Evolutionary conservation across 192 early-diverging fungal species (phyloP), one percentile per base, ranked within the genome.

Genomic region (Coemansia sp.): DNA sequence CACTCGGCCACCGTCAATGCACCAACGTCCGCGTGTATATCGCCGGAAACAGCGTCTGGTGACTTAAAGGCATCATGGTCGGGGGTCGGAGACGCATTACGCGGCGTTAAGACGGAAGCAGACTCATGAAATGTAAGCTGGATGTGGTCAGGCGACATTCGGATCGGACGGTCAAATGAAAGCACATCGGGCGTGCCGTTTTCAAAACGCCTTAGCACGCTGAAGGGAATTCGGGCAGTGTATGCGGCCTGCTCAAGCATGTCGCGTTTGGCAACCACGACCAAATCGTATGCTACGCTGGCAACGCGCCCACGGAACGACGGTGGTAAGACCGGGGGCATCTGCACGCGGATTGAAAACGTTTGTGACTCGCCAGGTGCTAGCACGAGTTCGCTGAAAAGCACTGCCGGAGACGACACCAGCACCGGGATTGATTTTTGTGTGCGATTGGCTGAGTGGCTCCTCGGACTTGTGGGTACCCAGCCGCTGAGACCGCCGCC

Each of bases 341-440:
- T 59, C 31, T 71, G 71, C 14, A 82, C 64, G 8, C 51, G 57
- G 17, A 82, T 59, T n/a, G 74, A 74, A 30, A 72, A 82, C 22
- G 75, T 76, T 71, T 82, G 74, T 10, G 80, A 74, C 59, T 82
- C 75, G 36, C 80, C 80, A 6, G 80, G 74, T 8, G 57, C 64
- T 53, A 82, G 71, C 20, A 19, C 64, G 14, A 82, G 75, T 64
- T 82, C 80, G 68, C 80, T 82, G 56, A 76, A 82, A 20, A 82
- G 65, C 10, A 82, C 71, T 0, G 70, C 66, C 8, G 80, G 74
- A 53, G 73, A 66, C 5, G 72, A 68, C 6, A 69, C 60, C 64
- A 80, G 25, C 31, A 80, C 51, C 1, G 78, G 78, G 4, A 80
- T 29, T 19, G 70, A 50, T 31, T 56, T 68, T 36, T 75, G 72